Conservation (phyloP, 1,284 basidiomycete genomes). For the Singerocomus inundabilis region DNA sequence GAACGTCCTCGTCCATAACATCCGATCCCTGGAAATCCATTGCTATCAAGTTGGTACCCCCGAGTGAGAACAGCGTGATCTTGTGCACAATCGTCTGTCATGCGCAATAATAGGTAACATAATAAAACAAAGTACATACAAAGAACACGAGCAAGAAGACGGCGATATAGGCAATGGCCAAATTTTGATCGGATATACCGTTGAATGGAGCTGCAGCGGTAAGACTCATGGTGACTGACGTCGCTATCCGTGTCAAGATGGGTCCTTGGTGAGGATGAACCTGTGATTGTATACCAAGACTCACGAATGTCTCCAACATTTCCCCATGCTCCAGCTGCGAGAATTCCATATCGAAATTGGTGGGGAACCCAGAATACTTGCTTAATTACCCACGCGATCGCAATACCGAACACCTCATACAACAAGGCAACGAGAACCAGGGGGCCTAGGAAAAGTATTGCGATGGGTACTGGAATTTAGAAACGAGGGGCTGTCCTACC, state of each 20-base stretch:
- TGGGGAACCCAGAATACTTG: slow-evolving; percentile 78
- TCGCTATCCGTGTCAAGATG: slow-evolving; percentile 43
- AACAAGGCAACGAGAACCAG: slow-evolving; percentile 52
- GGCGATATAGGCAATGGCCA: slow-evolving; percentile 66
- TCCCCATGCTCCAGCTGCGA: slow-evolving; percentile 62
- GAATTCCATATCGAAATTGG: slow-evolving; percentile 67
- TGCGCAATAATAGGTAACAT: background rate
- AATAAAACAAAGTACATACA: no score
- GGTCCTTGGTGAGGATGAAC: background rate
- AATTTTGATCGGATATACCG: slow-evolving; percentile 45
- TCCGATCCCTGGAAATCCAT: slow-evolving; percentile 65
- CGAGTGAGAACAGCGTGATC: slow-evolving; percentile 64
- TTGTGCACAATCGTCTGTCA: slow-evolving; percentile 23
- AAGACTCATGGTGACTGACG: slow-evolving; percentile 58
- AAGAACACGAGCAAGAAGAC: slow-evolving; percentile 45
- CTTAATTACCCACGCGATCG: slow-evolving; percentile 55
- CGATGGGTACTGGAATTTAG: background rate
- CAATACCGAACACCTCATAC: slow-evolving; percentile 53
- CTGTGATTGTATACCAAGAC: slow-evolving; percentile 29
- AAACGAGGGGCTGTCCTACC: slow-evolving; percentile 38
- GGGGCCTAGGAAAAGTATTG: slow-evolving; percentile 44
- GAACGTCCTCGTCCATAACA: slow-evolving; percentile 52
- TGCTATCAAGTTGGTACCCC: slow-evolving; percentile 49
- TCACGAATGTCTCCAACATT: slow-evolving; percentile 69
- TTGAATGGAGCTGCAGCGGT: slow-evolving; percentile 53